These are phyloP conservation scores for Henckelia pumila DNA, from an alignment of 257 asterid genomes.

Conservation along the genomic window DNA sequence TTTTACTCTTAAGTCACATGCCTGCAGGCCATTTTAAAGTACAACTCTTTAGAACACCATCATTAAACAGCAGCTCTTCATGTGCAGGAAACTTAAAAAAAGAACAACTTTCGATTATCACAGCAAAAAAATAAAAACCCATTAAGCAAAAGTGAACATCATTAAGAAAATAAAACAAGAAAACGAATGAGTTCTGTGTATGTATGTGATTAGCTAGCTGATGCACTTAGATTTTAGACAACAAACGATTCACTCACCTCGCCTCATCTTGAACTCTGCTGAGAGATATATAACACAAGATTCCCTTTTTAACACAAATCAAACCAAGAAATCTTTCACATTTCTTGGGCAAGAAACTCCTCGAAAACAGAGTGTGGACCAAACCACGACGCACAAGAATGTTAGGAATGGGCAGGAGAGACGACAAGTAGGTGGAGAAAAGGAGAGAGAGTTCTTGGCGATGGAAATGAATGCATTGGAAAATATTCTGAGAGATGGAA, in stretches of 20 bases:
- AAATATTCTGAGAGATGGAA: constrained; percentile 21
- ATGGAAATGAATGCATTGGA: constrained; percentile 34
- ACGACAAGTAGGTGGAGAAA: not conserved
- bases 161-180: too few relatives aligned
- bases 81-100: not conserved
- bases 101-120: too few relatives aligned
- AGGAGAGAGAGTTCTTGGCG: constrained; percentile 22
- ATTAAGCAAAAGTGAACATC: constrained; percentile 20
- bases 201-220: not conserved
- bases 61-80: not conserved
- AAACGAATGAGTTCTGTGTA: not conserved
- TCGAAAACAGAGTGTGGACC: constrained; percentile 36
- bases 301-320: constrained; percentile 24
- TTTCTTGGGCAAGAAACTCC: constrained; percentile 26
- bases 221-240: not conserved
- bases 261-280: constrained; percentile 47
- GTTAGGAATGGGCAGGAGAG: not conserved
- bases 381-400: constrained; percentile 24
- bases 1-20: constrained; percentile 2
- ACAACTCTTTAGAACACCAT: constrained; percentile 18
- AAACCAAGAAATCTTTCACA: constrained; percentile 25
- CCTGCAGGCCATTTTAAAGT: constrained; percentile 21
- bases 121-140: not conserved
- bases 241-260: constrained; percentile 40
- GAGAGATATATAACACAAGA: constrained; percentile 21